A percentile compares a stretch with the other conserved stretches of the same genome.
phyloP scores from a whole-genome alignment of 208 protist genomes.

The Trypanosoma avium region DNA sequence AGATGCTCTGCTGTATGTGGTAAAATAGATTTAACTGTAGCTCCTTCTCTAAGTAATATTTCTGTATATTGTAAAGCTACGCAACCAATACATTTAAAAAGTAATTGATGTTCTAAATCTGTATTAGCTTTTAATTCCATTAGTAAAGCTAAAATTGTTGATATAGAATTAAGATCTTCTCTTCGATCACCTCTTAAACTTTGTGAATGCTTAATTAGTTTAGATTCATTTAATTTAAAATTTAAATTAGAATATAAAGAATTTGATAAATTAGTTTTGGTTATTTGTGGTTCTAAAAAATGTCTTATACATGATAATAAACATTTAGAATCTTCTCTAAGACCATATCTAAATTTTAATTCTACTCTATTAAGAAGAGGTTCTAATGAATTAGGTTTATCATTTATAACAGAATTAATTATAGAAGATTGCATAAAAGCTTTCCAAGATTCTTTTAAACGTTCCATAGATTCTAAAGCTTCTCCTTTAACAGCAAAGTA shows the following conservation, averaged over 20 bases:
- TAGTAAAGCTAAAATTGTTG: not conserved
- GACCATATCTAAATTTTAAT: too few relatives aligned
- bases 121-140: not conserved
- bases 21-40: not conserved
- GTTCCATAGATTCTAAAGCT: not conserved
- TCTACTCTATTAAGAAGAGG: too few relatives aligned
- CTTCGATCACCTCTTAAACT: not conserved
- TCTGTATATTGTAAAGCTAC: constrained; percentile 1
- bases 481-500: not conserved
- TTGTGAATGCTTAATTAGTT: not conserved
- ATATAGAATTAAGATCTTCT: not conserved
- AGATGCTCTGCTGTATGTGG: constrained; percentile 4
- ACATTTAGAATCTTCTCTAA: too few relatives aligned
- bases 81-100: not conserved
- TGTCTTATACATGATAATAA: too few relatives aligned
- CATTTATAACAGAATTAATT: too few relatives aligned
- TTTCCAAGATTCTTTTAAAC: not conserved
- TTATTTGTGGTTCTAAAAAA: too few relatives aligned
- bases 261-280: too few relatives aligned
- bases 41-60: not conserved
- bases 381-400: too few relatives aligned
- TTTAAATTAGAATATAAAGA: too few relatives aligned
- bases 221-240: too few relatives aligned
- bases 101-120: not conserved
- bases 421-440: not conserved